Conservation (phyloP, 2,329 filamentous ascomycete species). For the Fusarium pseudocircinatum region DNA sequence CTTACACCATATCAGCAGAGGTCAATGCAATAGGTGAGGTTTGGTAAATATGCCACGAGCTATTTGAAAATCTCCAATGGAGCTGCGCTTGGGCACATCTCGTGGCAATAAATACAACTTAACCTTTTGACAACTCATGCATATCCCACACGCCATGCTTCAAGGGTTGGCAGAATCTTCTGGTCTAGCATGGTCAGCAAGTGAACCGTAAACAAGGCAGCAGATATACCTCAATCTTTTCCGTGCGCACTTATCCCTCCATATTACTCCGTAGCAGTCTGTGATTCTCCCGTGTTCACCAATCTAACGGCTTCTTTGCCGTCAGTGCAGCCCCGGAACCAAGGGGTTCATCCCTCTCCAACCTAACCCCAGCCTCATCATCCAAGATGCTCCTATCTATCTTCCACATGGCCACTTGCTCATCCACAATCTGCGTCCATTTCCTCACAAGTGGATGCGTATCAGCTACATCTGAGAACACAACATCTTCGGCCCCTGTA, state of each 20-base stretch:
- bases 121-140: neutral
- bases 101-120: neutral
- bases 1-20: neutral
- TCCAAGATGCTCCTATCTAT: slow-evolving; percentile 48
- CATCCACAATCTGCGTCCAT: slow-evolving; percentile 61
- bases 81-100: neutral
- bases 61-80: neutral
- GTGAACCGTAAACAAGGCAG: neutral
- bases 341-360: slow-evolving; percentile 45
- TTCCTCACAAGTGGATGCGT: slow-evolving; percentile 73
- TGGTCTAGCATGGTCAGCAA: neutral
- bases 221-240: slow-evolving; percentile 1
- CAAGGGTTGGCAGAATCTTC: neutral
- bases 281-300: slow-evolving; percentile 43
- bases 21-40: neutral
- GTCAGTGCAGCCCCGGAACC: slow-evolving; percentile 35
- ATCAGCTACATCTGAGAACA: slow-evolving; percentile 70
- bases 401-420: slow-evolving; percentile 47
- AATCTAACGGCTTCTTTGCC: slow-evolving; percentile 50
- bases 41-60: neutral
- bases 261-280: neutral
- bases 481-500: slow-evolving; percentile 53
- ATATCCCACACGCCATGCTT: neutral
- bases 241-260: neutral
- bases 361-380: slow-evolving; percentile 46